These are phyloP conservation scores for Raffaelea deltoideospora DNA, from an alignment of 2,329 filamentous ascomycete genomes.

Conservation along the genomic window DNA sequence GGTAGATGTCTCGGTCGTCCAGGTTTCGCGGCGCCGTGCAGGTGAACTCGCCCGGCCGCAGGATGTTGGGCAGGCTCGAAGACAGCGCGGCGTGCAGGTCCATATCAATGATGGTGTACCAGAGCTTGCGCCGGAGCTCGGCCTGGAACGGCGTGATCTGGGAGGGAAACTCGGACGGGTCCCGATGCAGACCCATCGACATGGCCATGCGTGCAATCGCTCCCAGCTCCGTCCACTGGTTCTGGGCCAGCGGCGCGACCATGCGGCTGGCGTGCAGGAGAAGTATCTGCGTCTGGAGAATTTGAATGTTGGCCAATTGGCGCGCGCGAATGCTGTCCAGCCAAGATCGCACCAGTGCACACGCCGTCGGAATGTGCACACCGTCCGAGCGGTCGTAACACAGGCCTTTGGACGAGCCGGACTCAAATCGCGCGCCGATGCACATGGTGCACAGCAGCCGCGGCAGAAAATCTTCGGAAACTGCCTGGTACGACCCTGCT, in stretches of 20 bases:
- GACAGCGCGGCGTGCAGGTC: slow-evolving; percentile 39
- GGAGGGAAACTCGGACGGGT: slow-evolving; percentile 34
- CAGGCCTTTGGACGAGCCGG: slow-evolving; percentile 33
- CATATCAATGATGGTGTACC: slow-evolving; percentile 41
- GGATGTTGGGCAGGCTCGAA: slow-evolving; percentile 33
- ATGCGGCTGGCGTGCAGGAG: slow-evolving; percentile 36
- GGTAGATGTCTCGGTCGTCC: slow-evolving; percentile 33
- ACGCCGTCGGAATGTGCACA: slow-evolving; percentile 41
- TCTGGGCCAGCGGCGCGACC: slow-evolving; percentile 31
- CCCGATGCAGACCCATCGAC: slow-evolving; percentile 43
- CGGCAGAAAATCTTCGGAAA: slow-evolving; percentile 26
- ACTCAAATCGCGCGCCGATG: slow-evolving; percentile 36
- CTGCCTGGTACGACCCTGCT: not conserved
- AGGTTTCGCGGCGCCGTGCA: slow-evolving; percentile 37
- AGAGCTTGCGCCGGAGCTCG: slow-evolving; percentile 38
- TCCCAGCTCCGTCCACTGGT: slow-evolving; percentile 39
- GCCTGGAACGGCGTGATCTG: slow-evolving; percentile 33
- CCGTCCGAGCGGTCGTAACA: slow-evolving; percentile 35
- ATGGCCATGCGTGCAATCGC: slow-evolving; percentile 40
- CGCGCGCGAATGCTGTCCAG: slow-evolving; percentile 35
- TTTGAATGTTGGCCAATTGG: slow-evolving; percentile 34
- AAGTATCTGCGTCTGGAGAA: slow-evolving; percentile 38
- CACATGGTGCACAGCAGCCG: slow-evolving; percentile 37
- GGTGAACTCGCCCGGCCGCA: slow-evolving; percentile 37
- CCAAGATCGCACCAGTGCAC: slow-evolving; percentile 38